A percentile compares a stretch with the other conserved stretches of the same genome.
phyloP scores from a whole-genome alignment of 805 yeast species.

The Wickerhamomyces queroliae region DNA sequence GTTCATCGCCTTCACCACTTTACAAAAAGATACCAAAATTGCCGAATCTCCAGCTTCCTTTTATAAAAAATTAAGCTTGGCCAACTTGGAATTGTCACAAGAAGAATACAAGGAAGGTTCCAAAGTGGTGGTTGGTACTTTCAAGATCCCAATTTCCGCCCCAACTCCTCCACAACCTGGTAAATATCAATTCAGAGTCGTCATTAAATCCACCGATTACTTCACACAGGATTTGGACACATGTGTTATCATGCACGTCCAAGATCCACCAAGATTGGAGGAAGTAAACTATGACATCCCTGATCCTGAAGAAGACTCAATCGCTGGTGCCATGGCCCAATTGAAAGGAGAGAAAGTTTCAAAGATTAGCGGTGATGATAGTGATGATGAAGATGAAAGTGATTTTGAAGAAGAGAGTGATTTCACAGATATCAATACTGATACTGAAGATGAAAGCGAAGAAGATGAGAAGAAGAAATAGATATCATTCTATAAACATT shows the following conservation, averaged over 20 bases:
- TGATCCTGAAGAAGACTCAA: slow-evolving; percentile 67
- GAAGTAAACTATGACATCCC: slow-evolving; percentile 54
- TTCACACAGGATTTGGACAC: slow-evolving; percentile 78
- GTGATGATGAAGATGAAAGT: slow-evolving; percentile 37
- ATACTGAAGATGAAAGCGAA: slow-evolving; percentile 57
- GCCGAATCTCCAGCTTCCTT: slow-evolving; percentile 60
- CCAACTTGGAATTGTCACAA: slow-evolving; percentile 48
- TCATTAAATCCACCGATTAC: slow-evolving; percentile 67
- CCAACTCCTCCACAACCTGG: slow-evolving; percentile 79
- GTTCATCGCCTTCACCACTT: slow-evolving; percentile 67
- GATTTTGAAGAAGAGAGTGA: slow-evolving; percentile 36
- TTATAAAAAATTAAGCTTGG: slow-evolving; percentile 43
- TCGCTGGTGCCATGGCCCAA: slow-evolving; percentile 72
- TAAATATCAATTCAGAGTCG: slow-evolving; percentile 58
- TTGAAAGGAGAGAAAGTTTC: slow-evolving; percentile 57
- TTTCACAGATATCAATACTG: slow-evolving; percentile 53
- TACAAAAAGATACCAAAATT: slow-evolving; percentile 76
- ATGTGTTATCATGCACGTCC: slow-evolving; percentile 66
- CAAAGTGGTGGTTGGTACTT: slow-evolving; percentile 52
- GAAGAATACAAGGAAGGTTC: slow-evolving; percentile 35
- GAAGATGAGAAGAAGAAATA: slow-evolving; percentile 8
- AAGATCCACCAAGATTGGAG: slow-evolving; percentile 43
- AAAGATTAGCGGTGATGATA: slow-evolving; percentile 32
- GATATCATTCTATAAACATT: background rate
- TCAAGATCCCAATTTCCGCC: slow-evolving; percentile 64